Conservation (phyloP, 2,329 filamentous ascomycete genomes). For the Septoria linicola region DNA sequence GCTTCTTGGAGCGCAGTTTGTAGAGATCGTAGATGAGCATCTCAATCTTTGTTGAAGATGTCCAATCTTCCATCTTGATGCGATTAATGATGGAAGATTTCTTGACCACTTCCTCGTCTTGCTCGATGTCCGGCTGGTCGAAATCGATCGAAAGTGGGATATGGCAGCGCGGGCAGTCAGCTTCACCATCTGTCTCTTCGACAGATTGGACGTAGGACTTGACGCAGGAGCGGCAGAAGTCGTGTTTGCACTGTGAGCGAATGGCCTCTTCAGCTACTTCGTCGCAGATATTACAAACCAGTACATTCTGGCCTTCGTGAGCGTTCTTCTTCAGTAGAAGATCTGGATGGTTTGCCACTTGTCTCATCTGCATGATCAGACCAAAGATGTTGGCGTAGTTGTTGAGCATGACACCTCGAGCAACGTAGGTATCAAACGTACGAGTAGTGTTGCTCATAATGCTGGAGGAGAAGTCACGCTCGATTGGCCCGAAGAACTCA, state of each 20-base stretch:
- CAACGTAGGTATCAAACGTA: constrained; percentile 93
- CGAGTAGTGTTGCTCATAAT: constrained; percentile 91
- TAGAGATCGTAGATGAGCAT: constrained; percentile 92
- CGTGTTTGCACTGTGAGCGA: constrained; percentile 86
- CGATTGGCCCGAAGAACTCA: constrained; percentile 94
- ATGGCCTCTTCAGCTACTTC: constrained; percentile 94
- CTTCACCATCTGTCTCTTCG: constrained; percentile 57
- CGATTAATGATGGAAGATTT: constrained; percentile 98
- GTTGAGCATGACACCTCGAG: constrained; percentile 86
- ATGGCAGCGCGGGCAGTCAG: constrained; percentile 87
- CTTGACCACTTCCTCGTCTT: constrained; percentile 82
- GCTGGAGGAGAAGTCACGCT: constrained; percentile 90
- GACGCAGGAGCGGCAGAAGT: constrained; percentile 81
- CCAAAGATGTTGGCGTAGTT: constrained; percentile 99
- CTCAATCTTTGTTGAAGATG: constrained; percentile 96
- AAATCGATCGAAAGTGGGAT: constrained; percentile 87
- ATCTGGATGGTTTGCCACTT: constrained; percentile 95
- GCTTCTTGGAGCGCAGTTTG: constrained; percentile 85
- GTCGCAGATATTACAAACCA: constrained; percentile 93
- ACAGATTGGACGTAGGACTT: constrained; percentile 78
- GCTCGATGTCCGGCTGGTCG: constrained; percentile 91
- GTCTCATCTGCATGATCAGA: constrained; percentile 98
- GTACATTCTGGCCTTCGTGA: constrained; percentile 81
- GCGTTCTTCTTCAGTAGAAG: constrained; percentile 84
- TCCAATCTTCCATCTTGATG: constrained; percentile 99